A percentile compares a stretch with the other conserved stretches of the same genome.
Evolutionary conservation across 805 yeast genomes (phyloP).

Genomic region (Candida insectalens): DNA sequence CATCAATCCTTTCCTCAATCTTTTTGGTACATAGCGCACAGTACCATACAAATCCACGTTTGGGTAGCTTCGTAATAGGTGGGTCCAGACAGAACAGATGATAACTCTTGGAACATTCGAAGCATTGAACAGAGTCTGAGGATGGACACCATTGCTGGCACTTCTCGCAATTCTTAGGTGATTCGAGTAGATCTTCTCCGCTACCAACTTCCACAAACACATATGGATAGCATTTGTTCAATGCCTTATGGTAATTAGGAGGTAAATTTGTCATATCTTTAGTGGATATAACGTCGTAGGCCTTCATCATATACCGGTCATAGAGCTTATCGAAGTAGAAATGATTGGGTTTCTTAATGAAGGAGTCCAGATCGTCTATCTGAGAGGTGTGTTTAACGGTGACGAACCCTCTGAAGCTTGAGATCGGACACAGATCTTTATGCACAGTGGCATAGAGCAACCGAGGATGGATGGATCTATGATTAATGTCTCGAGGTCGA

Average conservation of each 20-base stretch:
- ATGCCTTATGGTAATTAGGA: slow-evolving; percentile 46
- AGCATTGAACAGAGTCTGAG: slow-evolving; percentile 67
- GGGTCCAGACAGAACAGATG: slow-evolving; percentile 86
- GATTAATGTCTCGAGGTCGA: slow-evolving; percentile 76
- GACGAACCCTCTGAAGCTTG: slow-evolving; percentile 67
- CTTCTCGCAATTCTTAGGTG: slow-evolving; percentile 60
- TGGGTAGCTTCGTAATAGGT: slow-evolving; percentile 69
- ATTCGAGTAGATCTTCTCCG: slow-evolving; percentile 49
- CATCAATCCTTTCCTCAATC: slow-evolving; percentile 34
- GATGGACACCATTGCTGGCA: slow-evolving; percentile 84
- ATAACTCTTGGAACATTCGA: slow-evolving; percentile 59
- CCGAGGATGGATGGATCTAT: slow-evolving; percentile 60
- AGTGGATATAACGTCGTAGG: slow-evolving; percentile 72
- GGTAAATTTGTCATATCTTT: slow-evolving; percentile 47
- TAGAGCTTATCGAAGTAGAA: slow-evolving; percentile 82
- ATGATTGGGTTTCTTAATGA: slow-evolving; percentile 48
- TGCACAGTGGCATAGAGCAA: slow-evolving; percentile 78
- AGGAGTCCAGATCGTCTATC: slow-evolving; percentile 47
- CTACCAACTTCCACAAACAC: slow-evolving; percentile 66
- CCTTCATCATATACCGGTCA: slow-evolving; percentile 76
- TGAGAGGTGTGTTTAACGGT: slow-evolving; percentile 61
- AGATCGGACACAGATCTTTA: slow-evolving; percentile 70
- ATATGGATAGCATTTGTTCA: slow-evolving; percentile 59
- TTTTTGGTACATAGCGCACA: slow-evolving; percentile 70
- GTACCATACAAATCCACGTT: slow-evolving; percentile 84